Conservation (phyloP, 352 stramenopile species). For the Globisporangium barbulae region DNA sequence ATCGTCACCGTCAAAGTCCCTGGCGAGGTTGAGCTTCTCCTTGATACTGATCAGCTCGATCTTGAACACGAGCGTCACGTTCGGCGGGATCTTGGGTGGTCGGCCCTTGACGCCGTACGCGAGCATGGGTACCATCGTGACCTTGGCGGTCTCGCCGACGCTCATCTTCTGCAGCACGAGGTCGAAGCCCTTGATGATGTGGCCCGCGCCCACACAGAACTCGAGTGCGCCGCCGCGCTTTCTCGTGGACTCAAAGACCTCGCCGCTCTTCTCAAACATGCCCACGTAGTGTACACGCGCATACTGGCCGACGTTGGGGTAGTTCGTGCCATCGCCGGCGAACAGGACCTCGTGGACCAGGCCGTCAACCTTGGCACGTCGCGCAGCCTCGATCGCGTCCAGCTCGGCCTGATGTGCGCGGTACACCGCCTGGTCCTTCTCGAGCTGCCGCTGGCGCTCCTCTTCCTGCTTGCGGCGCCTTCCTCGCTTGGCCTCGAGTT, state of each 20-base stretch:
- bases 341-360: conserved; percentile 55
- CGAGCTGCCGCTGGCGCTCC: conserved; percentile 38
- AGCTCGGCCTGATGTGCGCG: conserved; percentile 42
- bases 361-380: conserved; percentile 36
- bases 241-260: conserved; percentile 66
- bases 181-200: conserved; percentile 71
- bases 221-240: conserved; percentile 59
- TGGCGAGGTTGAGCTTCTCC: conserved; percentile 50
- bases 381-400: conserved; percentile 37
- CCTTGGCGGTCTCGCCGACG: conserved; percentile 61
- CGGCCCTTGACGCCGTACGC: conserved; percentile 72
- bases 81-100: conserved; percentile 64
- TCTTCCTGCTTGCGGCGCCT: conserved; percentile 43
- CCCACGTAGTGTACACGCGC: conserved; percentile 71
- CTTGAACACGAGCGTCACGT: conserved; percentile 68
- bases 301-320: conserved; percentile 55
- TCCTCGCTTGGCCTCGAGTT: conserved; percentile 51
- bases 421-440: conserved; percentile 38
- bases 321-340: conserved; percentile 52
- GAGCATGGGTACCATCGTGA: conserved; percentile 60
- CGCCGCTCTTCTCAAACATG: conserved; percentile 41
- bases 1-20: conserved; percentile 13
- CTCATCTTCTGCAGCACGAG: conserved; percentile 71
- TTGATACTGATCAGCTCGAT: conserved; percentile 83
- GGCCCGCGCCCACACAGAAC: conserved; percentile 66